Percentiles rank a stretch among this genome's conserved stretches.
Evolutionary conservation across 208 protist species (phyloP).

Genomic region (Porcisia hertigi): DNA sequence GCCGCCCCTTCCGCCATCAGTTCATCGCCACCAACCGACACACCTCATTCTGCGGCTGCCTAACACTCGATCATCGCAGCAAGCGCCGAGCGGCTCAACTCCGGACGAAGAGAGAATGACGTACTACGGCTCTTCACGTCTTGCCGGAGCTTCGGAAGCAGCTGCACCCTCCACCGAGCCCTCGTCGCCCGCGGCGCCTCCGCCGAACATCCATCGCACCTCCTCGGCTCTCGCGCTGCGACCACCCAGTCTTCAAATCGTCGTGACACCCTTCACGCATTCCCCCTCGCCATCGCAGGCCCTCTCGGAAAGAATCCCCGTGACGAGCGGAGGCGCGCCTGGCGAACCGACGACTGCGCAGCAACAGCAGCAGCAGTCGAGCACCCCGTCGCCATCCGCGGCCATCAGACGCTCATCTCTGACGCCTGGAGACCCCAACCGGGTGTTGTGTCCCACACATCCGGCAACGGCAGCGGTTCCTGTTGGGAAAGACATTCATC

Average conservation of each 20-base stretch:
- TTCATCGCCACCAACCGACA: constrained; percentile 24
- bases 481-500: not conserved
- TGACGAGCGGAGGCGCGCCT: not conserved
- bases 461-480: not conserved
- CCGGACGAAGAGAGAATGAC: not conserved
- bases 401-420: not conserved
- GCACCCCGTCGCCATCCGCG: not conserved
- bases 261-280: not conserved
- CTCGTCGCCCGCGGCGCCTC: not conserved
- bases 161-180: not conserved
- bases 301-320: not conserved
- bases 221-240: no score
- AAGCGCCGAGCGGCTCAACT: not conserved
- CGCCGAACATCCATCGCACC: not conserved
- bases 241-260: no score
- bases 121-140: not conserved
- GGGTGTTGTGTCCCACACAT: not conserved
- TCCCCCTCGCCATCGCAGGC: not conserved
- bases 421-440: not conserved
- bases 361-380: not conserved
- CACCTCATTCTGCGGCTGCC: constrained; percentile 23
- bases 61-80: not conserved
- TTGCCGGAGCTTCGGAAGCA: no score
- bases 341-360: not conserved
- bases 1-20: constrained; percentile 22